Conservation (phyloP, 352 stramenopile genomes). For the Halophytophthora polymorphica region DNA sequence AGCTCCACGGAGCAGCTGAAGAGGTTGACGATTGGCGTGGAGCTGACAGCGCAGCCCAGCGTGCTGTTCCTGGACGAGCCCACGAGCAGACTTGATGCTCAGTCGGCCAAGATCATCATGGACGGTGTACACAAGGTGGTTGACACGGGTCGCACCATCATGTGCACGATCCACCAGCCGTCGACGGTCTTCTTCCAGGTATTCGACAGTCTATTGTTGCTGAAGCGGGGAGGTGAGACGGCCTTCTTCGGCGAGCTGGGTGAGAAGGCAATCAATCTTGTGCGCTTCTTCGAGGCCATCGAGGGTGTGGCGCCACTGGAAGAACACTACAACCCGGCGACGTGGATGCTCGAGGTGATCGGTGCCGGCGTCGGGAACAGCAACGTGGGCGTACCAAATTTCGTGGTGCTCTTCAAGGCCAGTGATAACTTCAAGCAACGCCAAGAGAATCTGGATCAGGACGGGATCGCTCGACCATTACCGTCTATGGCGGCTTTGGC, state of each 20-base stretch:
- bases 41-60: conserved; percentile 79
- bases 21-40: conserved; percentile 52
- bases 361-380: conserved; percentile 28
- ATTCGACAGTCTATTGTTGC: conserved; percentile 72
- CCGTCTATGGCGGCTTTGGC: conserved; percentile 23
- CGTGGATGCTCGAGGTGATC: conserved; percentile 36
- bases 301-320: conserved; percentile 39
- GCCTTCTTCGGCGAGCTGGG: conserved; percentile 56
- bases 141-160: conserved; percentile 49
- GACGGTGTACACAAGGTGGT: conserved; percentile 88
- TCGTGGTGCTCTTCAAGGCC: conserved; percentile 23
- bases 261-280: conserved; percentile 27
- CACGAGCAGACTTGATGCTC: conserved; percentile 86
- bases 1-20: conserved; percentile 54
- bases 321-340: conserved; percentile 69
- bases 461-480: conserved; percentile 21
- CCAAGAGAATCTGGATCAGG: conserved; percentile 24
- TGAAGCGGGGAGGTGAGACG: conserved; percentile 46
- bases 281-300: conserved; percentile 13
- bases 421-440: conserved; percentile 23
- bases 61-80: conserved; percentile 90
- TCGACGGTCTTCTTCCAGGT: conserved; percentile 69
- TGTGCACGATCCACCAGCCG: no score
- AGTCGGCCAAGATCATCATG: conserved; percentile 83
- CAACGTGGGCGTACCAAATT: conserved; percentile 23